Base-by-base conservation (phyloP, 2,329 filamentous ascomycete genomes). In the Rhinocladiella mackenziei region DNA sequence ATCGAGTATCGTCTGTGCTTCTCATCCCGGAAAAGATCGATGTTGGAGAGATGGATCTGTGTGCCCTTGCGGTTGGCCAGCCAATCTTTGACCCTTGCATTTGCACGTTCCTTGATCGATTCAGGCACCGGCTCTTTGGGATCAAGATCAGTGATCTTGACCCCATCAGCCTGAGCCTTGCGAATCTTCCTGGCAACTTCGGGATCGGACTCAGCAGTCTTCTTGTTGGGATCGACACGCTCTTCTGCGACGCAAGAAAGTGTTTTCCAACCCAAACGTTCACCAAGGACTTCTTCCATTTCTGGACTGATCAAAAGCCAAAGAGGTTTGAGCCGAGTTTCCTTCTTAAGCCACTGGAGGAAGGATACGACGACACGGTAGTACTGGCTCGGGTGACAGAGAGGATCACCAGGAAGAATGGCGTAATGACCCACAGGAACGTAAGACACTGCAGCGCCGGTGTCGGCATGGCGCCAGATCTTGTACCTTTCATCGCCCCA, bases 401-500 rank as follows among this genome's bases (percentile, higher is more conserved):
- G 78, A 2, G 89, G 89, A 55, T 96, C 83, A 43, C 89, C 89
- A 11, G 89, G 85, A 25, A 89, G 81, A 67, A 96, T 88, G 31
- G 83, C 86, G 56, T 85, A 89, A 55, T 84, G 84, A 58, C 80
- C 80, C 54, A 84, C 80, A 33, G 80, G 78, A 2, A 92, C 86
- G 60, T 86, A 96, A 8, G 88, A 86, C 23, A 95, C 76, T 4
- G 89, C 89, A 0, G 89, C 89, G 36, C 89, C 89, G 2, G 85
- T 91, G 23, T 70, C 64, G 15, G 77, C 68, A 60, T 95, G 87
- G 20, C 89, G 82, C 87, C 88, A 96, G 45, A 94, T 81, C 60
- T 86, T 76, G 63, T 89, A 95, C 5, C 88, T 81, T 5, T 89
- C 85, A 62, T 96, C 89, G 5, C 92, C 77, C 88, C 89, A 96